Conservation (phyloP, 352 stramenopile genomes). For the Phytophthora agathidicida region DNA sequence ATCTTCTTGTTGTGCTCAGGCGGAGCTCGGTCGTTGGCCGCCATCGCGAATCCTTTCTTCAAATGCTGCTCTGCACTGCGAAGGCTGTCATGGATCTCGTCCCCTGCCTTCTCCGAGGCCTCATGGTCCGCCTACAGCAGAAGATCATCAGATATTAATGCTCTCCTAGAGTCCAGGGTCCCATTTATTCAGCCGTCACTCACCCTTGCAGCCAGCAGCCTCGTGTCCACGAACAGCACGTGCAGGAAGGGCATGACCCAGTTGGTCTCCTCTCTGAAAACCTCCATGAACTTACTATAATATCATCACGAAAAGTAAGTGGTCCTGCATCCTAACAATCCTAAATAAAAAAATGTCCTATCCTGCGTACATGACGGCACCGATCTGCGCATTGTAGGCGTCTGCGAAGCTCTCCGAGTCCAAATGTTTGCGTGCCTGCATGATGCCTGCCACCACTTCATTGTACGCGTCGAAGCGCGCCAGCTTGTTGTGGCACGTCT, state of each 20-base stretch:
- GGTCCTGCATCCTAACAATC: too few species aligned
- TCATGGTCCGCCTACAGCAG: conserved; percentile 65
- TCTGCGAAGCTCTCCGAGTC: conserved; percentile 48
- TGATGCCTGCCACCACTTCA: conserved; percentile 67
- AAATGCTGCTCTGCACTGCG: conserved; percentile 85
- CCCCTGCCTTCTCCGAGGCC: conserved; percentile 62
- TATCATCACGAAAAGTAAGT: conserved; percentile 1
- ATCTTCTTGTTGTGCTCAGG: conserved; percentile 87
- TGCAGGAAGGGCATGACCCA: conserved; percentile 88
- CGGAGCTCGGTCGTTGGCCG: conserved; percentile 80
- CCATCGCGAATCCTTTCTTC: conserved; percentile 89
- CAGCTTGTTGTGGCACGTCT: conserved; percentile 62
- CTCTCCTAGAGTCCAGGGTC: not conserved
- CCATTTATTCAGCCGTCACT: conserved; percentile 1
- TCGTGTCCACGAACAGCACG: conserved; percentile 80
- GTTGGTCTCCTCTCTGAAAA: conserved; percentile 85
- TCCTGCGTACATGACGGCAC: conserved; percentile 62
- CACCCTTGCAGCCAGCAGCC: conserved; percentile 67
- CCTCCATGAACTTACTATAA: conserved; percentile 86
- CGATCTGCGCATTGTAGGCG: conserved; percentile 73
- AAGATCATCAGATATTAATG: conserved; percentile 6
- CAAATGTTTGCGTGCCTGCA: conserved; percentile 71
- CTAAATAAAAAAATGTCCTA: too few species aligned
- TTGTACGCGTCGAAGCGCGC: conserved; percentile 55
- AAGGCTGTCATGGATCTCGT: conserved; percentile 81